These are phyloP conservation scores for Erysimum cheiri DNA, from an alignment of 441 rosid species.

Conservation along the genomic window DNA sequence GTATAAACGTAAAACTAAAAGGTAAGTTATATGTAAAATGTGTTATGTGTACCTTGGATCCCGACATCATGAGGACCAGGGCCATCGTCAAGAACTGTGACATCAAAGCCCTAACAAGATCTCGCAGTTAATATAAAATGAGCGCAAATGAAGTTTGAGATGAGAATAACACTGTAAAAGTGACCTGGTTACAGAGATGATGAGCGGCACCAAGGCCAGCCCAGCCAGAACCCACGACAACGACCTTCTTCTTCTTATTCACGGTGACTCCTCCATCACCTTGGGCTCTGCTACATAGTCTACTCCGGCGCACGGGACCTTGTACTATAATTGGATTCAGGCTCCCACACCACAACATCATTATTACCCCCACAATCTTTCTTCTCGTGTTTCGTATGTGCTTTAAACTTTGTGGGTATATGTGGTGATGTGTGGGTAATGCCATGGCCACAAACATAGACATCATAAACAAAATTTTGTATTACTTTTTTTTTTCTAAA, in stretches of 20 bases:
- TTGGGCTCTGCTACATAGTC: constrained; percentile 1
- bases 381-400: not conserved
- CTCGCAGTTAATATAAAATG: not conserved
- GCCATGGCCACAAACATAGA: constrained; percentile 15
- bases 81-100: constrained; percentile 61
- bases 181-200: constrained; percentile 67
- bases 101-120: constrained; percentile 65
- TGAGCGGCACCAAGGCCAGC: constrained; percentile 73
- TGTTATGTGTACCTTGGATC: constrained; percentile 52
- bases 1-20: not conserved
- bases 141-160: not conserved
- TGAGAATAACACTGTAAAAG: not conserved
- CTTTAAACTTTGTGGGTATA: constrained; percentile 3
- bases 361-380: constrained; percentile 12
- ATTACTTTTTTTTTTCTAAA: not conserved
- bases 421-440: constrained; percentile 6
- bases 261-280: not conserved
- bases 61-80: constrained; percentile 59
- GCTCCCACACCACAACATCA: constrained; percentile 20
- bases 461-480: not conserved
- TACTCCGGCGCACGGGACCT: not conserved
- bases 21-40: not conserved
- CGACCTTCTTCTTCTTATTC: constrained; percentile 47
- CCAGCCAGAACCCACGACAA: constrained; percentile 73
- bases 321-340: not conserved